Base-by-base conservation (phyloP, 108 stramenopile genomes). In the Asterionellopsis glacialis region DNA sequence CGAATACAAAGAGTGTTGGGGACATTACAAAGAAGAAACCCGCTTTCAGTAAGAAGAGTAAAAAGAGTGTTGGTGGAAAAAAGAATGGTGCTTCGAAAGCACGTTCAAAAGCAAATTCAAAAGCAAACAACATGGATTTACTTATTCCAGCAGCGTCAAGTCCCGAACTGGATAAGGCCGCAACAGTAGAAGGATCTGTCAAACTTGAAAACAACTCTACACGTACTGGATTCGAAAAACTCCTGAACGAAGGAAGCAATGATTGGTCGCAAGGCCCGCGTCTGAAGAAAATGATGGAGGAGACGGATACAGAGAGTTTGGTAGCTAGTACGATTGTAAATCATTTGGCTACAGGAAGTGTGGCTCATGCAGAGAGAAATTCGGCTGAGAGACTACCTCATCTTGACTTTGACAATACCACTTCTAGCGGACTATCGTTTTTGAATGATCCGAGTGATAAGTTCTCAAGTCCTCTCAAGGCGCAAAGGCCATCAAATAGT, bases 201-300 rank as follows among this genome's bases (percentile, higher is more conserved):
- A 33, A 7, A 33, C 7, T 33, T 7, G 33, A 33, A 33, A 33
- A 33, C 33, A 33, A 33, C 7, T 33, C 16, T 25, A 50, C 70
- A 9, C 56, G 71, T 38, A 59, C 9, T 41, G 54, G 53, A 19
- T 41, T 64, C 24, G 67, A 61, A 18, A 68, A 41, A 10, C 60
- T 57, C 7, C 19, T 57, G 13, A 38, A 50, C 18, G 61, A 54
- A 0, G 42, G 42, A 9, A 45, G 14, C 13, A 65, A 59, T 11
- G 70, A 72, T 9, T 72, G 66, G 70, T 70, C 72, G 7, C 77
- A 79, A 49, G 58, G 71, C 55, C 67, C 77, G n/a, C 22, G 65
- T 9, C 41, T 79, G 51, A 63, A 80, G 26, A 47, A 57, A n/a
- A 61, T 80, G 57, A 52, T 80, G 49, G 71, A 68, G 11, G 59